Base-by-base conservation (phyloP, 257 asterid genomes). In the Solanum phureja region DNA sequence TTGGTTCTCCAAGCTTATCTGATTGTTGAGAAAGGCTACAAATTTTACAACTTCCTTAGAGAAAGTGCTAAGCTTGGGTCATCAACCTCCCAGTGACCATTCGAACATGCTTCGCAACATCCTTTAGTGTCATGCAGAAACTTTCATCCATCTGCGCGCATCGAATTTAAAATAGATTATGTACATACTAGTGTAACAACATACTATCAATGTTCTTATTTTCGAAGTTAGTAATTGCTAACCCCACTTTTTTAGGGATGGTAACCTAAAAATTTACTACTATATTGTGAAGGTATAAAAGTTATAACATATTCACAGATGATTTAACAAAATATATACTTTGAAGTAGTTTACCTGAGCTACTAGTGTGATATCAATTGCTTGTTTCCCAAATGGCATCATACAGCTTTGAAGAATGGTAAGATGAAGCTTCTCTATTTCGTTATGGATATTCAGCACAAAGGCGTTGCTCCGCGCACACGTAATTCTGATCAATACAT, bases 361-460 rank as follows among this genome's bases (percentile, higher is more conserved):
- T 42, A 83, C 49, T 56, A 90, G 12, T n/a, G 89, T 88, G 24
- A 88, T 62, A 66, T 90, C 90, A 49, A 86, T 40, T 29, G 86
- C 81, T 11, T 83, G 29, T 23, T 87, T 88, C 35, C 90, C 92
- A 64, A 90, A 88, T 27, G 86, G 83, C 35, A 87, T 82, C 40
- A 84, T 84, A 40, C 62, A 88, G 8, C 77, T 88, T 38, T 87
- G 85, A 71, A 90, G 38, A 62, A 90, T 86, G 11, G 84, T 38
- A 34, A 90, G 75, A 40, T 86, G 84, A 68, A 88, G 85, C 62
- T 49, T 83, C 81, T 90, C 92, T 33, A 90, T 72, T 68, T 88
- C 37, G 46, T 34, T 52, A 8, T 86, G 87, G 74, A 90, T 29
- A 35, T 83, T 86, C 21, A 64, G 83, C 46, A 90, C 31, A 29